Evolutionary conservation across 2,329 filamentous ascomycete genomes (phyloP).

Genomic region (Fusarium floridanum): DNA sequence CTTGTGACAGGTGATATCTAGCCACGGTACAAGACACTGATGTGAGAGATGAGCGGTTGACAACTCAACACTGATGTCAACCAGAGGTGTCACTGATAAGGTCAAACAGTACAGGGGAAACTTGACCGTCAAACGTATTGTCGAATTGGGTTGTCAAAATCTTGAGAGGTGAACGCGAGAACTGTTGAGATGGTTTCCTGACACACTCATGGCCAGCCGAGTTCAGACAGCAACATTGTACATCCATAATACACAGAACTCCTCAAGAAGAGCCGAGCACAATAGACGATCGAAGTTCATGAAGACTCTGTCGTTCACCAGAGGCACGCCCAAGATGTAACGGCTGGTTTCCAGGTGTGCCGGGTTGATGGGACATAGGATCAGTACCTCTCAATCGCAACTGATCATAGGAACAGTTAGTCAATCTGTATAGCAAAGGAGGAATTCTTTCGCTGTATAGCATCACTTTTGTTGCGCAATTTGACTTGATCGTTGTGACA

Average conservation of each 20-base stretch:
- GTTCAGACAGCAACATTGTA: background rate
- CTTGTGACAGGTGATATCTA: background rate
- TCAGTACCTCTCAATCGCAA: background rate
- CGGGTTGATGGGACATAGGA: background rate
- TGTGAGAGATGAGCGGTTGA: background rate
- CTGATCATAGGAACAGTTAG: background rate
- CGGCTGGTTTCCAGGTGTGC: background rate
- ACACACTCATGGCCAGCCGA: background rate
- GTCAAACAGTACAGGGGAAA: background rate
- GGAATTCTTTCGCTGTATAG: background rate
- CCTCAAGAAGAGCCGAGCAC: background rate
- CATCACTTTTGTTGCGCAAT: background rate
- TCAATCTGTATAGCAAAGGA: background rate
- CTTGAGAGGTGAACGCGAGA: background rate
- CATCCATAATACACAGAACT: background rate
- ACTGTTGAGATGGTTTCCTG: background rate
- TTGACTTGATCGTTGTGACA: background rate
- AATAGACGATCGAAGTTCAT: background rate
- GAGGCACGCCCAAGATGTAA: background rate
- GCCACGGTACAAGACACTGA: background rate
- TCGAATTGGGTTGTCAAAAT: background rate
- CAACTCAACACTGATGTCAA: background rate
- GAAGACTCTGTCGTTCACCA: background rate
- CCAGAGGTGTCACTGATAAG: fast-evolving
- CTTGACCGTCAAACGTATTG: fast-evolving